Evolutionary conservation across 2,329 filamentous ascomycete genomes (phyloP).

Genomic region (Cladosporium colombiae): DNA sequence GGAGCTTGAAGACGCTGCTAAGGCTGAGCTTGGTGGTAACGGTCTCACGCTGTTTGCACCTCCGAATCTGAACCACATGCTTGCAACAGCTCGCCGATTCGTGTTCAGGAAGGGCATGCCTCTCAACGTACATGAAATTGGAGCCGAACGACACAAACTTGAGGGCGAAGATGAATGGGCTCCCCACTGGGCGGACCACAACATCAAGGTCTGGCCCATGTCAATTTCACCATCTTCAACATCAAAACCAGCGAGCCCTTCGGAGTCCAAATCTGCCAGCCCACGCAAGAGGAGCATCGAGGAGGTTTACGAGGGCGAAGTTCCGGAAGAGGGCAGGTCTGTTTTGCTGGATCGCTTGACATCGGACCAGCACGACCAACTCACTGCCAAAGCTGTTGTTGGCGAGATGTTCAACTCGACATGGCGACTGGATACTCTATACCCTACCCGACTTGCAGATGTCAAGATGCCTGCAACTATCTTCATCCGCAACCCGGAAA

Average conservation of each 20-base stretch:
- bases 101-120: constrained; percentile 83
- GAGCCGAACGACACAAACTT: constrained; percentile 37
- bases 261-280: constrained; percentile 23
- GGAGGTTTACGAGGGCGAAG: constrained; percentile 36
- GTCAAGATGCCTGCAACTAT: constrained; percentile 69
- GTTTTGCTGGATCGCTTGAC: constrained; percentile 46
- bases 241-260: neutral
- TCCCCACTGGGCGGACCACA: constrained; percentile 74
- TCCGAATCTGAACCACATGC: constrained; percentile 73
- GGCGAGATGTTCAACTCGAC: constrained; percentile 75
- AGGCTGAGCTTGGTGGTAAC: constrained; percentile 13
- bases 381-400: constrained; percentile 61
- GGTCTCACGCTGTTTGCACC: constrained; percentile 72
- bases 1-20: constrained; percentile 34
- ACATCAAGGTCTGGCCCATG: constrained; percentile 83
- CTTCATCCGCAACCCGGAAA: constrained; percentile 64
- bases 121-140: constrained; percentile 69
- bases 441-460: constrained; percentile 65
- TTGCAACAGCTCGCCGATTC: constrained; percentile 83
- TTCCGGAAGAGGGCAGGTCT: constrained; percentile 26
- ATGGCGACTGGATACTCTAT: constrained; percentile 71
- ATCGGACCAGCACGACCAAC: constrained; percentile 39
- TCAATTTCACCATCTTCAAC: constrained; percentile 49
- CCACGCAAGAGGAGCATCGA: constrained; percentile 40
- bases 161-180: constrained; percentile 36